These are phyloP conservation scores for Myotisia sp. DNA, from an alignment of 2,329 filamentous ascomycete genomes.

Conservation along the genomic window DNA sequence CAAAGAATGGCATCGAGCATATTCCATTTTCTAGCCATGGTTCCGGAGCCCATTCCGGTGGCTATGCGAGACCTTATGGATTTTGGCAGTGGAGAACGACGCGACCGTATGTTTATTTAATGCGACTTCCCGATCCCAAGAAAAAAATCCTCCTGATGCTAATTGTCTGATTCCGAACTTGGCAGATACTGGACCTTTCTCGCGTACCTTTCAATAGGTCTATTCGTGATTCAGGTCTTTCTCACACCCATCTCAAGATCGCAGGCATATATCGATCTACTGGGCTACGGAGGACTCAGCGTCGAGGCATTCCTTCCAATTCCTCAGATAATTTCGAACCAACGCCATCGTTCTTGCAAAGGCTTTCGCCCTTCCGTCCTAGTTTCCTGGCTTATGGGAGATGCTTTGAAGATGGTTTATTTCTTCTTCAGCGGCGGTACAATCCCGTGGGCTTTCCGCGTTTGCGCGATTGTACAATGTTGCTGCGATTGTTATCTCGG, in stretches of 20 bases:
- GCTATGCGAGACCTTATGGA: slow-evolving; percentile 38
- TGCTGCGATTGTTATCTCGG: slow-evolving; percentile 35
- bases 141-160: slow-evolving; percentile 8
- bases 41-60: slow-evolving; percentile 14
- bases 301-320: slow-evolving; percentile 35
- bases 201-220: slow-evolving; percentile 35
- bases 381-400: slow-evolving; percentile 35
- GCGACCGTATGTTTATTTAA: slow-evolving; percentile 32
- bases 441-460: slow-evolving; percentile 35
- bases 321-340: slow-evolving; percentile 36
- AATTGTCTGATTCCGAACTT: not conserved
- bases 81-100: slow-evolving; percentile 51
- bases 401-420: slow-evolving; percentile 38
- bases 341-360: slow-evolving; percentile 34
- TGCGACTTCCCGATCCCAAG: not conserved
- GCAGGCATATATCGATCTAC: slow-evolving; percentile 28
- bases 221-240: slow-evolving; percentile 41
- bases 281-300: slow-evolving; percentile 34
- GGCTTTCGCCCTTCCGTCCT: slow-evolving; percentile 37
- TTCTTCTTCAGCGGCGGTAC: slow-evolving; percentile 32
- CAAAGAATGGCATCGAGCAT: slow-evolving; percentile 28
- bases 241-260: slow-evolving; percentile 35
- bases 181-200: slow-evolving; percentile 45
- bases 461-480: slow-evolving; percentile 37
- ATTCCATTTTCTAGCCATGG: slow-evolving; percentile 26